Evolutionary conservation across 1,284 basidiomycete genomes (phyloP).

Genomic region (Cryptococcus hybrid): DNA sequence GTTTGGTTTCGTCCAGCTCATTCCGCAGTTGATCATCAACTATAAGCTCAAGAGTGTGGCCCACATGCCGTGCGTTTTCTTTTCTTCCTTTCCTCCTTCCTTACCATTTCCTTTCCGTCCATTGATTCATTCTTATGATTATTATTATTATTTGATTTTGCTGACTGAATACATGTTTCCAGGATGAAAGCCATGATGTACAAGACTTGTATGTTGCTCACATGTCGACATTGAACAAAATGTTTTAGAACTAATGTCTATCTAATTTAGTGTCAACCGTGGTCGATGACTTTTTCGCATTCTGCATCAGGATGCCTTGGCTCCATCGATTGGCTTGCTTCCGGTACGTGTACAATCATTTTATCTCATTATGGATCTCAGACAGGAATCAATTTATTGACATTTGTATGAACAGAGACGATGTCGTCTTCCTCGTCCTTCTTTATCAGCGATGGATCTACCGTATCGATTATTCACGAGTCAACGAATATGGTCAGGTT

Average conservation of each 20-base stretch:
- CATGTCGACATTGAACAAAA: neutral
- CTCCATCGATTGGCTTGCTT: conserved; percentile 64
- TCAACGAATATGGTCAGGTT: conserved; percentile 95
- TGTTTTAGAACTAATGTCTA: conserved; percentile 1
- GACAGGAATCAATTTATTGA: neutral
- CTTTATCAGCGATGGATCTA: conserved; percentile 77
- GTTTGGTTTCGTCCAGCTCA: conserved; percentile 94
- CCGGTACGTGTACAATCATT: conserved; percentile 14
- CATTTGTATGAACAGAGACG: conserved; percentile 61
- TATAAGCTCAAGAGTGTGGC: conserved; percentile 81
- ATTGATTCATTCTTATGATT: neutral
- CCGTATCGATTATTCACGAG: conserved; percentile 84
- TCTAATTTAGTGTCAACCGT: conserved; percentile 43
- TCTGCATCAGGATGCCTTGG: conserved; percentile 94
- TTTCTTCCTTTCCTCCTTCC: neutral
- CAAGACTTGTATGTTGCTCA: conserved; percentile 63
- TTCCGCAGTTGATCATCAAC: conserved; percentile 87
- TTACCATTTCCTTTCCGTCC: neutral
- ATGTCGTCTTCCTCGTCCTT: conserved; percentile 68
- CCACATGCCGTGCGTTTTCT: conserved; percentile 40
- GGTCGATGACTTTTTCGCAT: conserved; percentile 85
- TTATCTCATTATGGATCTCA: neutral
- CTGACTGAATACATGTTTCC: conserved; percentile 1
- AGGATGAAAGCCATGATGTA: conserved; percentile 93
- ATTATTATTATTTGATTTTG: neutral